Conservation (phyloP, 1,284 basidiomycete species). For the Ustilago esculenta region DNA sequence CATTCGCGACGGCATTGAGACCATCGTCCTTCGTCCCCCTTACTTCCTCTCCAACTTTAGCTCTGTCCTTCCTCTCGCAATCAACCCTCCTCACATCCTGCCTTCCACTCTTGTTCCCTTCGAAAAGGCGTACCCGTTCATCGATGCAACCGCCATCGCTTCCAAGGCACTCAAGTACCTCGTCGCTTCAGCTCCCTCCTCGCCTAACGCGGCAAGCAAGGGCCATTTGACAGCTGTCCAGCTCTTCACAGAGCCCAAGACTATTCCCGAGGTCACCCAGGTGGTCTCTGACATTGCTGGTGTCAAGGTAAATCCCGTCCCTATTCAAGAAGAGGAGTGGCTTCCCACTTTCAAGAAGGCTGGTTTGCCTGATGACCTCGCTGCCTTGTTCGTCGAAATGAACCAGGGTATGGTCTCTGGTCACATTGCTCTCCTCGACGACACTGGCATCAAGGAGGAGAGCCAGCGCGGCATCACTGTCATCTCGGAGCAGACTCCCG, state of each 20-base stretch:
- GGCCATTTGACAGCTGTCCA: constrained; percentile 17
- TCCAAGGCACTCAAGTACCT: constrained; percentile 27
- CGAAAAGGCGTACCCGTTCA: constrained; percentile 10
- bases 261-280: constrained; percentile 19
- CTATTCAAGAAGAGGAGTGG: constrained; percentile 22
- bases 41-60: constrained; percentile 21
- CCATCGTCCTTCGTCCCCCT: constrained; percentile 7
- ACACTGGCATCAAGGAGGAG: constrained; percentile 10
- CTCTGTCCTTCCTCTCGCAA: constrained; percentile 11
- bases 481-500: constrained; percentile 9
- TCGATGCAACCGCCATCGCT: constrained; percentile 12
- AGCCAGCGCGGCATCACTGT: constrained; percentile 15
- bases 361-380: constrained; percentile 13
- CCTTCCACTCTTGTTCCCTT: constrained; percentile 25
- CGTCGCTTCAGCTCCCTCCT: constrained; percentile 1
- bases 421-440: constrained; percentile 8
- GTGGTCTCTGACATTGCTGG: constrained; percentile 15
- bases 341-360: constrained; percentile 16
- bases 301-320: constrained; percentile 14
- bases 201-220: neutral
- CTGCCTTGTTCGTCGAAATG: constrained; percentile 12
- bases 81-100: constrained; percentile 25
- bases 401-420: constrained; percentile 1
- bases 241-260: constrained; percentile 13
- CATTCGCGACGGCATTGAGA: constrained; percentile 16